Conservation (phyloP, 2,329 filamentous ascomycete species). For the Colletotrichum theobromicola region DNA sequence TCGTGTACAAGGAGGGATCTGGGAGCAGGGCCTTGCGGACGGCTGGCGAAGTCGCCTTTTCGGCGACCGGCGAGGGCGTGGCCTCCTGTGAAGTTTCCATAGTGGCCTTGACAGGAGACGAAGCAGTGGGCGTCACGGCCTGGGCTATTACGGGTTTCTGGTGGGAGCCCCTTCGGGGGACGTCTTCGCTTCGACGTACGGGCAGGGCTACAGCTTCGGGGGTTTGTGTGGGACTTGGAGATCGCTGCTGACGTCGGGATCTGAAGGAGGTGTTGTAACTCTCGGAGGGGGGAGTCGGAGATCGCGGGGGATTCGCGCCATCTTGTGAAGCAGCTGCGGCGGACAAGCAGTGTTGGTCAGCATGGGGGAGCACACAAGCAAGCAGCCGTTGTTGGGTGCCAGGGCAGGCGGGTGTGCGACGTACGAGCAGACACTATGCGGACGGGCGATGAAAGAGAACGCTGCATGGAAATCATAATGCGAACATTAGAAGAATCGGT, state of each 20-base stretch:
- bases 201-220: constrained; percentile 47
- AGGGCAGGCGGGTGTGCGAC: constrained; percentile 37
- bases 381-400: not conserved
- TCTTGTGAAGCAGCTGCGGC: constrained; percentile 55
- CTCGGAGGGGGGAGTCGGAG: constrained; percentile 43
- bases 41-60: constrained; percentile 48
- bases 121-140: constrained; percentile 34
- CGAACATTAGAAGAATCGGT: constrained; percentile 43
- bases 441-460: constrained; percentile 67
- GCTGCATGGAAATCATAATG: constrained; percentile 66
- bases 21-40: constrained; percentile 58
- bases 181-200: constrained; percentile 49
- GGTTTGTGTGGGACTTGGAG: constrained; percentile 60
- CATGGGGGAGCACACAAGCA: not conserved
- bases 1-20: constrained; percentile 71
- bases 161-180: constrained; percentile 43
- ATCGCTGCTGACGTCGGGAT: constrained; percentile 52
- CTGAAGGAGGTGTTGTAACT: constrained; percentile 61
- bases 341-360: constrained; percentile 25
- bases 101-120: constrained; percentile 23
- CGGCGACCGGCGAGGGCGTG: constrained; percentile 34
- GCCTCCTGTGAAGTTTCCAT: constrained; percentile 28
- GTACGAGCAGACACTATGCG: constrained; percentile 64
- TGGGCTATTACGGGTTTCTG: constrained; percentile 58
- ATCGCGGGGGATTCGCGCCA: constrained; percentile 43